These are phyloP conservation scores for Corymbia citriodora DNA, from an alignment of 441 rosid species.

Conservation along the genomic window DNA sequence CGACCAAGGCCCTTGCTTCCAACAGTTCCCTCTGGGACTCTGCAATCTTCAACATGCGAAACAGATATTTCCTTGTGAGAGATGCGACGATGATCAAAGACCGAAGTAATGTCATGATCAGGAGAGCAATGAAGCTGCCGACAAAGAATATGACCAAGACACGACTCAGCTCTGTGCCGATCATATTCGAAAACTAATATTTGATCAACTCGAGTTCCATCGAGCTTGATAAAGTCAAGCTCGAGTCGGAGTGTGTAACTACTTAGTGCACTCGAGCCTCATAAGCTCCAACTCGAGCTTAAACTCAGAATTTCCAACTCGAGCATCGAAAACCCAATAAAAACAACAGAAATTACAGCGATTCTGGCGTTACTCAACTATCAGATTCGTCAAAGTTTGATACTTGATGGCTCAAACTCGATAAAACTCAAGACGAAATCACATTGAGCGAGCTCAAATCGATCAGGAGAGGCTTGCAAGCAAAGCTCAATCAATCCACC, in stretches of 20 bases:
- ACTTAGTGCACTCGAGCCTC: not conserved
- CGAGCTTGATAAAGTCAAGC: not conserved
- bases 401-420: not conserved
- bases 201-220: not conserved
- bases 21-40: conserved; percentile 70
- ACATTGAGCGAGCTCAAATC: not conserved
- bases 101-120: not conserved
- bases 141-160: not conserved
- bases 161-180: not conserved
- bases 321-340: not conserved
- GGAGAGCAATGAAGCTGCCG: not conserved
- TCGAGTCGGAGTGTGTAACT: not conserved
- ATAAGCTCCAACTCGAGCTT: not conserved
- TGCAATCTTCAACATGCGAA: conserved; percentile 48
- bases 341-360: not conserved
- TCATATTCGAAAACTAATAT: not conserved
- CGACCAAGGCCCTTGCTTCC: conserved; percentile 73
- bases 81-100: not conserved
- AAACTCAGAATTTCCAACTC: not conserved
- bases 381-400: not conserved
- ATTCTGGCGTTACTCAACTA: not conserved
- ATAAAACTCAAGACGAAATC: not conserved
- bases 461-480: not conserved
- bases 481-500: not conserved
- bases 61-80: not conserved